Conservation (phyloP, 495 filamentous ascomycete species). For the Penicillium atrosanguineum region DNA sequence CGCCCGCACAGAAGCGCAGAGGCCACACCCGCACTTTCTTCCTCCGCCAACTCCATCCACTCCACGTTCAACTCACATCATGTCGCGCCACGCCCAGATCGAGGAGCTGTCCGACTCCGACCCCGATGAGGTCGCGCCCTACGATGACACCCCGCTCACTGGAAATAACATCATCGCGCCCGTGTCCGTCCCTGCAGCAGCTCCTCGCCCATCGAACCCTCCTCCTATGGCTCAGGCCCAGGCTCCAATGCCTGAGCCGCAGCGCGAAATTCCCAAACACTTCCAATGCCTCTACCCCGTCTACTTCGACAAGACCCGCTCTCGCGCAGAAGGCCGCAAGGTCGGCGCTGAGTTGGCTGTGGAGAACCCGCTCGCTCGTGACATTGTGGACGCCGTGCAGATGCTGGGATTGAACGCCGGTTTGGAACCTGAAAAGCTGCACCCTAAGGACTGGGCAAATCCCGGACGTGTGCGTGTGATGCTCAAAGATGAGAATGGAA, state of each 20-base stretch:
- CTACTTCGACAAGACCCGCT: slow-evolving; percentile 82
- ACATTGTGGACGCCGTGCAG: slow-evolving; percentile 82
- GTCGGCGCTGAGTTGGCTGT: slow-evolving; percentile 72
- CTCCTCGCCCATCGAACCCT: slow-evolving; percentile 7
- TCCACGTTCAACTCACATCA: slow-evolving; percentile 34
- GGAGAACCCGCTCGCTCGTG: slow-evolving; percentile 79
- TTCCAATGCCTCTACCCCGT: slow-evolving; percentile 91
- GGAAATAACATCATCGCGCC: slow-evolving; percentile 41
- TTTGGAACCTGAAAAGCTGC: slow-evolving; percentile 86
- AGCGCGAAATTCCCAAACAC: slow-evolving; percentile 61
- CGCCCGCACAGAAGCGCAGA: slow-evolving; percentile 12
- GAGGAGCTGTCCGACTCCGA: slow-evolving; percentile 87
- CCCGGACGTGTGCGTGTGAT: slow-evolving; percentile 82
- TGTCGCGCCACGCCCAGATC: slow-evolving; percentile 79
- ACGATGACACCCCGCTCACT: slow-evolving; percentile 57
- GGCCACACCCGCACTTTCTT: slow-evolving; percentile 16
- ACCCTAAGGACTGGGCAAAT: slow-evolving; percentile 97
- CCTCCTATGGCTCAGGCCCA: slow-evolving; percentile 35
- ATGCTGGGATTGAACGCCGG: slow-evolving; percentile 69
- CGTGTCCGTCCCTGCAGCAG: slow-evolving; percentile 27
- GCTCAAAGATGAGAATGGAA: slow-evolving; percentile 59
- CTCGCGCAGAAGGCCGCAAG: slow-evolving; percentile 73
- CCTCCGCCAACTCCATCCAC: slow-evolving; percentile 7
- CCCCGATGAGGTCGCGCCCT: slow-evolving; percentile 71
- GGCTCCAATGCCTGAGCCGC: slow-evolving; percentile 32